phyloP scores from a whole-genome alignment of 2,329 filamentous ascomycete genomes.

The Seiridium unicorne region DNA sequence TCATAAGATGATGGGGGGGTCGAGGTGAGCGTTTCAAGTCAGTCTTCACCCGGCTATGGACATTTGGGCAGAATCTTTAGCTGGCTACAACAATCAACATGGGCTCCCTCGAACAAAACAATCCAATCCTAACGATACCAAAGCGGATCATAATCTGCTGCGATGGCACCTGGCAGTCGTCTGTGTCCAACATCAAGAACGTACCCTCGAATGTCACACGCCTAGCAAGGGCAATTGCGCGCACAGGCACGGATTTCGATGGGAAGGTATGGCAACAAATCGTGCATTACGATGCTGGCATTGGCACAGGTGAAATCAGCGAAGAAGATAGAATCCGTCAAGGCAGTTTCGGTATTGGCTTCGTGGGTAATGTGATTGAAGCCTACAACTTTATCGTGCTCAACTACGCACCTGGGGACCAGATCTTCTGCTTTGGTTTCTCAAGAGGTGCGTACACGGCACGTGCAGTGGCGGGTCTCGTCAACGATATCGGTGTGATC shows the following conservation, averaged over 20 bases:
- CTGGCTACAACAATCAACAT: neutral
- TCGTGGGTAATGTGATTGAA: constrained; percentile 20
- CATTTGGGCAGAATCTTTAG: no score
- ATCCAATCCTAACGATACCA: neutral
- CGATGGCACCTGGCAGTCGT: constrained; percentile 19
- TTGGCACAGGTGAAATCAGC: constrained; percentile 40
- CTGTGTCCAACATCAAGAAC: constrained; percentile 15
- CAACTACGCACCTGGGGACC: constrained; percentile 35
- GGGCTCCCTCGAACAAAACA: neutral
- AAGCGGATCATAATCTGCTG: constrained; percentile 14
- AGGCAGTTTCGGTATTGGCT: constrained; percentile 11
- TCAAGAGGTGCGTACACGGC: constrained; percentile 39
- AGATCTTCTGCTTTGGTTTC: constrained; percentile 36
- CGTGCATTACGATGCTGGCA: constrained; percentile 18
- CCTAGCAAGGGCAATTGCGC: constrained; percentile 16
- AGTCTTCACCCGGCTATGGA: no score
- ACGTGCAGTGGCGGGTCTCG: constrained; percentile 35
- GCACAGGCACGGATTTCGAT: constrained; percentile 32
- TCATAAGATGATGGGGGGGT: no score
- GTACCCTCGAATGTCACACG: constrained; percentile 22
- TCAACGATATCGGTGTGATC: constrained; percentile 22
- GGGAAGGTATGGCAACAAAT: constrained; percentile 26
- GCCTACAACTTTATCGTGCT: constrained; percentile 36
- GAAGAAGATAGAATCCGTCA: constrained; percentile 18
- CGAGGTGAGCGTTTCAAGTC: no score